Evolutionary conservation across 345 rosid species (phyloP).

Genomic region (Lepidium sativum): DNA sequence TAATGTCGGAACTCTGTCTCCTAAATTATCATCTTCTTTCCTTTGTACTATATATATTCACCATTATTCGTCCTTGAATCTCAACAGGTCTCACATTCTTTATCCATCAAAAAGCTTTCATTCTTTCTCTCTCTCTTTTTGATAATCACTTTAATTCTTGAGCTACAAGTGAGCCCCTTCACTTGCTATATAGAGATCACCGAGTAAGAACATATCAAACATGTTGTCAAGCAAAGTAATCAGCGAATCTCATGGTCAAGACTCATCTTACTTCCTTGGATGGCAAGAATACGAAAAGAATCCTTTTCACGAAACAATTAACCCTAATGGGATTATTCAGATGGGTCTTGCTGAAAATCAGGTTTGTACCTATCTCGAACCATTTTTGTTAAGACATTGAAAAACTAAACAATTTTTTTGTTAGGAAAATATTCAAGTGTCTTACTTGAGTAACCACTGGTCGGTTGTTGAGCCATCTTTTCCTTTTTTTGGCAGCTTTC

Average conservation of each 20-base stretch:
- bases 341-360: conserved; percentile 97
- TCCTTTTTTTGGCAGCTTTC: conserved; percentile 47
- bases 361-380: conserved; percentile 27
- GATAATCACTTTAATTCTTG: background rate
- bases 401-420: background rate
- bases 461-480: background rate
- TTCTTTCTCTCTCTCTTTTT: background rate
- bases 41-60: conserved; percentile 7
- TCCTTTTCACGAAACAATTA: conserved; percentile 45
- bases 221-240: conserved; percentile 67
- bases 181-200: background rate
- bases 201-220: background rate
- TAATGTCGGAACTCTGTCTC: conserved; percentile 14
- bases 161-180: conserved; percentile 3
- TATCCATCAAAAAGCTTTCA: background rate
- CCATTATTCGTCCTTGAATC: conserved; percentile 13
- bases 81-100: conserved; percentile 26
- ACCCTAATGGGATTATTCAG: conserved; percentile 75
- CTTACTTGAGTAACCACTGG: background rate
- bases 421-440: background rate
- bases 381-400: background rate
- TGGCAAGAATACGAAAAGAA: conserved; percentile 69
- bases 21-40: background rate
- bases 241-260: conserved; percentile 63
- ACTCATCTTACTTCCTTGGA: conserved; percentile 78